phyloP scores from a whole-genome alignment of 2,329 filamentous ascomycete genomes.

The Scedosporium apiospermum region DNA sequence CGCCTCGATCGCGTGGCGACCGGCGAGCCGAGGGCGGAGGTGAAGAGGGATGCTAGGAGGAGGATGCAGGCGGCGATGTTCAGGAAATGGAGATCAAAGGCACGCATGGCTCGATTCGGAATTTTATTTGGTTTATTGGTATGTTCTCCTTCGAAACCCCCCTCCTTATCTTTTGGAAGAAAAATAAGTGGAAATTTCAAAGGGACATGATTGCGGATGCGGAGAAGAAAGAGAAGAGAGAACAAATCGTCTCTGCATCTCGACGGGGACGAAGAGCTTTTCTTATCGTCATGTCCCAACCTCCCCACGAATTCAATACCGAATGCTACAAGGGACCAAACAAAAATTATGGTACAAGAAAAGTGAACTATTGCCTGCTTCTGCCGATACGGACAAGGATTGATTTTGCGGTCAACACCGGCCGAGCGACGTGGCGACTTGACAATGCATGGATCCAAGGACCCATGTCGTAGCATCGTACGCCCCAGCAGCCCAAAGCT shows the following conservation, averaged over 20 bases:
- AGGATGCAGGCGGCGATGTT: neutral
- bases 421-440: conserved; percentile 3
- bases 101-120: neutral
- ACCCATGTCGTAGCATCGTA: neutral
- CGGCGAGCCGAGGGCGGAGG: neutral
- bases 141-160: too few species aligned
- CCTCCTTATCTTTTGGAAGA: too few species aligned
- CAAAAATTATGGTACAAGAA: neutral
- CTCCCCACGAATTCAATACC: neutral
- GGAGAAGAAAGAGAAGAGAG: too few species aligned
- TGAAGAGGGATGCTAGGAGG: neutral
- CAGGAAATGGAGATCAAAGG: neutral
- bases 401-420: conserved; percentile 1
- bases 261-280: too few species aligned
- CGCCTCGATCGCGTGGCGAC: neutral
- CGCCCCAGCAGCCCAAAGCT: too few species aligned
- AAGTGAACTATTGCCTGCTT: neutral
- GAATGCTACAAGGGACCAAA: neutral
- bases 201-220: too few species aligned
- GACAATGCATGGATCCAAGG: neutral
- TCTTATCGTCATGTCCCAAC: too few species aligned
- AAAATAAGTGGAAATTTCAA: too few species aligned
- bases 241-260: too few species aligned
- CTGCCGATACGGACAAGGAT: conserved; percentile 6
- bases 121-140: neutral